Percentiles rank a stretch among this genome's conserved stretches.
phyloP scores from a whole-genome alignment of 768 basidiomycete species.

The Tephrocybe sp. region DNA sequence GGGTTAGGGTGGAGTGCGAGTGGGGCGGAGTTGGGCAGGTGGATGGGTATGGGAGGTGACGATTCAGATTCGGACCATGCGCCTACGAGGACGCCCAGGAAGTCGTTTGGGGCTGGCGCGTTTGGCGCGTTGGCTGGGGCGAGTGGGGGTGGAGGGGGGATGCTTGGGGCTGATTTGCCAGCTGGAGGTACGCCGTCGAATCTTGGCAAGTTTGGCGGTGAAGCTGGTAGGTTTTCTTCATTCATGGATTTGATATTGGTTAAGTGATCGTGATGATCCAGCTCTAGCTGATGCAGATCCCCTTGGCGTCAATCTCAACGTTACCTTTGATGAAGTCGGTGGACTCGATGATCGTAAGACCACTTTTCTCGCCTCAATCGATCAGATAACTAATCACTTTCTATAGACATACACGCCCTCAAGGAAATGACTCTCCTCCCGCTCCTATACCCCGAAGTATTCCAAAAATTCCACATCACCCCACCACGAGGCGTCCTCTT shows the following conservation, averaged over 20 bases:
- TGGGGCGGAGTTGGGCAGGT: constrained; percentile 73
- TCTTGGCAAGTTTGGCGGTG: constrained; percentile 79
- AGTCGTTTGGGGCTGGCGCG: constrained; percentile 55
- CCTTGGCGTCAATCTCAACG: constrained; percentile 86
- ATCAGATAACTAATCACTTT: not conserved
- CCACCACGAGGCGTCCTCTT: constrained; percentile 96
- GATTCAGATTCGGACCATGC: constrained; percentile 79
- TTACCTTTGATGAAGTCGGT: constrained; percentile 96
- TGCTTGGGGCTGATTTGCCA: constrained; percentile 63
- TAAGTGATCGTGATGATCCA: constrained; percentile 23
- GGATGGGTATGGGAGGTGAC: constrained; percentile 72
- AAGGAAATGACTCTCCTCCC: constrained; percentile 99
- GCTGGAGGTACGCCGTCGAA: constrained; percentile 82
- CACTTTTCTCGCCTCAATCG: not conserved
- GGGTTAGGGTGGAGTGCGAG: constrained; percentile 75
- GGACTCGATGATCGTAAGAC: constrained; percentile 89
- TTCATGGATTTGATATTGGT: not conserved
- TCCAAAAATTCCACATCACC: constrained; percentile 89
- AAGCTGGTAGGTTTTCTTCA: constrained; percentile 41
- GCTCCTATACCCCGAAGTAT: constrained; percentile 93
- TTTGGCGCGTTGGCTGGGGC: constrained; percentile 46
- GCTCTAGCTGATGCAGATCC: constrained; percentile 95
- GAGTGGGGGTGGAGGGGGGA: constrained; percentile 41
- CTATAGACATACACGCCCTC: constrained; percentile 85
- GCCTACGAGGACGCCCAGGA: constrained; percentile 65